phyloP scores from a whole-genome alignment of 805 yeast species.

The Kodamaea kaohsiungensis region DNA sequence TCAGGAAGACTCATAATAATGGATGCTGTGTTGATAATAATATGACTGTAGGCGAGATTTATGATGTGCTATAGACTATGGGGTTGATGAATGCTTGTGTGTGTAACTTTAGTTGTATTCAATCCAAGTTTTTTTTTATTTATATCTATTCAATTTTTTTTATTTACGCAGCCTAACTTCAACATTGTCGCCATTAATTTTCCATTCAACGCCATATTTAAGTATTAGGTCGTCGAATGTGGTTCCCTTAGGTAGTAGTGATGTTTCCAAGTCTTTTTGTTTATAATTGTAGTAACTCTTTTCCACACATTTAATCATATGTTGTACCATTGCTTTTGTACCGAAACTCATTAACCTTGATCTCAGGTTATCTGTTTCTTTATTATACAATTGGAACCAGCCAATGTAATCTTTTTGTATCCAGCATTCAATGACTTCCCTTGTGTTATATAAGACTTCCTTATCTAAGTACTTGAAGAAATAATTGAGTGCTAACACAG shows the following conservation, averaged over 20 bases:
- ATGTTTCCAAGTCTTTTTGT: conserved; percentile 22
- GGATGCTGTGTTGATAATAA: neutral
- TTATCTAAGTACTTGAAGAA: conserved; percentile 27
- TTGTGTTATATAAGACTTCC: conserved; percentile 9
- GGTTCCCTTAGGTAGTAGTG: conserved; percentile 28
- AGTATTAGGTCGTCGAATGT: conserved; percentile 19
- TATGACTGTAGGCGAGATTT: neutral
- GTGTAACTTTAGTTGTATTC: neutral
- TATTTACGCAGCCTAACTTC: conserved; percentile 1
- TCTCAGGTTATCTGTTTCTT: conserved; percentile 32
- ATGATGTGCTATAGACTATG: neutral
- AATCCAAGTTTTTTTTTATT: neutral
- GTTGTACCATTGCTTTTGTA: conserved; percentile 24
- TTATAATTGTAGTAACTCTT: conserved; percentile 41
- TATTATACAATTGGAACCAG: conserved; percentile 32
- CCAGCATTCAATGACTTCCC: conserved; percentile 25
- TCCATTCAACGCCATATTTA: conserved; percentile 33
- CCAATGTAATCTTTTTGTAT: conserved; percentile 28
- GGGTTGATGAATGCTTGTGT: neutral
- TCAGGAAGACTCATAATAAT: conserved; percentile 26
- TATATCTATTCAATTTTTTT: neutral
- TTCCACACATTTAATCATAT: conserved; percentile 31
- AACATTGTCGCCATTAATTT: conserved; percentile 1
- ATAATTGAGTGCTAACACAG: conserved; percentile 30
- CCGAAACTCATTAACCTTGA: conserved; percentile 48